Conservation (phyloP, 2,329 filamentous ascomycete genomes). For the Talaromyces sp. region DNA sequence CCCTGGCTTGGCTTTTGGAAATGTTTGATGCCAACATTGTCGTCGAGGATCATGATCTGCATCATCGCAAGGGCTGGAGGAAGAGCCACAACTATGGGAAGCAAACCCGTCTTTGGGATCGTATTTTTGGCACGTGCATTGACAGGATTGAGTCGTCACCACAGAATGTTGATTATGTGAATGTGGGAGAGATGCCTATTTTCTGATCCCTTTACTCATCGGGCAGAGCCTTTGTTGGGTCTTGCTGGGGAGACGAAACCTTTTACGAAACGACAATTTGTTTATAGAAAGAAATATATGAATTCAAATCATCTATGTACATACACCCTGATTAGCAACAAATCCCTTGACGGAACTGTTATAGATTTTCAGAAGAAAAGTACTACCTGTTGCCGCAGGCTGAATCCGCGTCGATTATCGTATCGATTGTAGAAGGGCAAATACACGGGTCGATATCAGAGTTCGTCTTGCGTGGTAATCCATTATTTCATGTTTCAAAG, state of each 20-base stretch:
- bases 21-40: conserved; percentile 31
- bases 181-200: conserved; percentile 23
- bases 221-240: background rate
- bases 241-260: background rate
- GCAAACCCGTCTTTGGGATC: conserved; percentile 36
- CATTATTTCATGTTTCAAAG: background rate
- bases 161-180: conserved; percentile 27
- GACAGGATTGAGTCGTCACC: conserved; percentile 30
- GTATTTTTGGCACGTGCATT: conserved; percentile 29
- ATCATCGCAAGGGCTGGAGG: conserved; percentile 35
- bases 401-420: background rate
- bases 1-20: conserved; percentile 29
- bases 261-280: background rate
- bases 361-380: background rate
- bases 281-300: background rate
- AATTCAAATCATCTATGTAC: background rate
- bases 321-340: background rate
- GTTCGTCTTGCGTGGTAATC: no score
- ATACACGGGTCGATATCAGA: background rate
- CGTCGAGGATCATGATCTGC: conserved; percentile 40
- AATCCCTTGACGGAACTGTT: background rate
- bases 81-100: conserved; percentile 37
- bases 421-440: background rate
- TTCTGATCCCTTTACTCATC: conserved; percentile 9
- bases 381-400: background rate